A percentile compares a stretch with the other conserved stretches of the same genome.
phyloP scores from a whole-genome alignment of 176 grass and related monocot genomes.

The Olyra latifolia region DNA sequence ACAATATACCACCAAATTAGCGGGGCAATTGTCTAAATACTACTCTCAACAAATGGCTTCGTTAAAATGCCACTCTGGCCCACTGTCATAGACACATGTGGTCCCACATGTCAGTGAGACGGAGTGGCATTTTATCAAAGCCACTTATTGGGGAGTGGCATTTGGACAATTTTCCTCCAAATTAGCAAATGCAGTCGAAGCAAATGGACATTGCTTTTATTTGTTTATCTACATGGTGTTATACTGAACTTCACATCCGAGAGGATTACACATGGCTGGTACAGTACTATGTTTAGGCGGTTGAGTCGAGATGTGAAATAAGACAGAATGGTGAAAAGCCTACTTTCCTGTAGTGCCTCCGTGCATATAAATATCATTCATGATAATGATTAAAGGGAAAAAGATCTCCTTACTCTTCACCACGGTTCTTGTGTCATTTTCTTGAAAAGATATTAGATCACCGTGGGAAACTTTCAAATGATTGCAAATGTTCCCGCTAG shows the following conservation, averaged over 20 bases:
- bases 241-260: neutral
- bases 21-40: too few species aligned
- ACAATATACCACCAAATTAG: neutral
- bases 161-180: neutral
- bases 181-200: constrained; percentile 8
- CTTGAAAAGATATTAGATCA: too few species aligned
- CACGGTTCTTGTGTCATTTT: too few species aligned
- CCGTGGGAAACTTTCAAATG: too few species aligned
- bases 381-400: neutral
- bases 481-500: too few species aligned
- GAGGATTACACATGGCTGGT: neutral
- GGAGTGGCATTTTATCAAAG: too few species aligned
- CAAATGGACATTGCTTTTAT: neutral
- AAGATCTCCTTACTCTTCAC: too few species aligned
- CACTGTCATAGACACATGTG: too few species aligned
- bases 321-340: neutral
- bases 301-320: neutral
- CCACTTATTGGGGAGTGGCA: too few species aligned
- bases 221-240: neutral
- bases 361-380: neutral
- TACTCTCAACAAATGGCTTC: too few species aligned
- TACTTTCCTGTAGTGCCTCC: constrained; percentile 5
- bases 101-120: too few species aligned
- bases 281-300: neutral
- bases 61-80: too few species aligned